Evolutionary conservation across 306 rosid species (phyloP), one percentile per base, ranked within the genome.

Genomic region (Mimosa bimucronata): DNA sequence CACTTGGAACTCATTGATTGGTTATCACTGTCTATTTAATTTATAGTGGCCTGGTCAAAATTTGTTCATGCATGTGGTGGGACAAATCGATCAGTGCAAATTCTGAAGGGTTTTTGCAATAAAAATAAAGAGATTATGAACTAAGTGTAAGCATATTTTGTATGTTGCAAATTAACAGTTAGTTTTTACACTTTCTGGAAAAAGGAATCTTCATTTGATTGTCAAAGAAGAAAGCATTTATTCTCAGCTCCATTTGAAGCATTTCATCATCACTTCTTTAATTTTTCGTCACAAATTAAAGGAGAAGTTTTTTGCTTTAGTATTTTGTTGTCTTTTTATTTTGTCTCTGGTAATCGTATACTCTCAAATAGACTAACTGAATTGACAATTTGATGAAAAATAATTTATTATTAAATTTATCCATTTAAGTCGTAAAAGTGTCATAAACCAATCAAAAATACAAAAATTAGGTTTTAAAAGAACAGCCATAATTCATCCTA

Each of bases 151-250:
- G 26, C 62, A 55, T 55, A 55, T 55, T 21, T 21, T 55, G 29
- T 55, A 2, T 55, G 62, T 14, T 55, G 53, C 79, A 61, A 18
- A 66, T 19, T 61, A 61, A 29, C 72, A 37, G 34, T 37, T 66
- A 5, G 19, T 66, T 84, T 84, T 85, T 72, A 74, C 85, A 85
- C 81, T 78, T 85, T 61, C 75, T 77, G 71, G 83, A 77, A 37
- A 25, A 25, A 75, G 75, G 97, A 88, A 92, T 91, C 92, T 89
- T 80, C 87, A 86, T 86, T 94, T 92, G 74, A 88, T 89, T 88
- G 91, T 86, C 90, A 88, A 91, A 87, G 94, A 89, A 94, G 97
- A 88, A 91, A 92, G 97, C 90, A 92, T 91, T 44, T 85, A 90
- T 94, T 94, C 98, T 80, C 84, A 50, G 66, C 65, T 68, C 79